These are phyloP conservation scores for Colletotrichum sp. DNA, from an alignment of 2,329 filamentous ascomycete species.

Conservation along the genomic window DNA sequence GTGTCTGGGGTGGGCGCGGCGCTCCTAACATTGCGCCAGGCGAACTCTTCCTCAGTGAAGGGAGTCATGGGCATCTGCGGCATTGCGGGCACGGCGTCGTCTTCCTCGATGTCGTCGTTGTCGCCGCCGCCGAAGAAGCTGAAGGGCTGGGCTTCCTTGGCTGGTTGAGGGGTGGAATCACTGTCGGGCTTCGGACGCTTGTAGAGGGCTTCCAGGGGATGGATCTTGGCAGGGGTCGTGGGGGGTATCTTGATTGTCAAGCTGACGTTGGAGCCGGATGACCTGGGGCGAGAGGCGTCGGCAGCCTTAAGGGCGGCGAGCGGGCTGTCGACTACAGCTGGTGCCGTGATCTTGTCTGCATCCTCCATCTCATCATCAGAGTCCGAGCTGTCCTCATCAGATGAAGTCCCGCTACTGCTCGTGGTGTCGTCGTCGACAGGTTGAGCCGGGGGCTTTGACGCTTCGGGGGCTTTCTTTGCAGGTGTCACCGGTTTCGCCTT, in stretches of 20 bases:
- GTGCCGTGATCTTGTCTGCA: slow-evolving; percentile 4
- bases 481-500: slow-evolving; percentile 8
- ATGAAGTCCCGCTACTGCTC: slow-evolving; percentile 28
- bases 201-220: slow-evolving; percentile 92
- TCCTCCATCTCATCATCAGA: slow-evolving; percentile 26
- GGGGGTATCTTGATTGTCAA: slow-evolving; percentile 63
- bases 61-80: slow-evolving; percentile 75
- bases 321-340: neutral
- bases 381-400: slow-evolving; percentile 24
- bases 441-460: slow-evolving; percentile 17
- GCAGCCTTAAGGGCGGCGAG: slow-evolving; percentile 27
- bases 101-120: slow-evolving; percentile 45
- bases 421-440: slow-evolving; percentile 26
- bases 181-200: slow-evolving; percentile 68
- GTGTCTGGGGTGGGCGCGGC: slow-evolving; percentile 96
- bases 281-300: slow-evolving; percentile 48
- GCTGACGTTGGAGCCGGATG: slow-evolving; percentile 53
- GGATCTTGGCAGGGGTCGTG: slow-evolving; percentile 60
- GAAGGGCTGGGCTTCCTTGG: slow-evolving; percentile 43
- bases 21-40: slow-evolving; percentile 77
- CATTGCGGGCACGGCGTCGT: slow-evolving; percentile 15
- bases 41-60: slow-evolving; percentile 79
- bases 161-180: neutral
- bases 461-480: neutral
- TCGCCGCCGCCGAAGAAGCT: slow-evolving; percentile 72